Conservation (phyloP, 208 protist genomes). For the Spongospora subterranea region DNA sequence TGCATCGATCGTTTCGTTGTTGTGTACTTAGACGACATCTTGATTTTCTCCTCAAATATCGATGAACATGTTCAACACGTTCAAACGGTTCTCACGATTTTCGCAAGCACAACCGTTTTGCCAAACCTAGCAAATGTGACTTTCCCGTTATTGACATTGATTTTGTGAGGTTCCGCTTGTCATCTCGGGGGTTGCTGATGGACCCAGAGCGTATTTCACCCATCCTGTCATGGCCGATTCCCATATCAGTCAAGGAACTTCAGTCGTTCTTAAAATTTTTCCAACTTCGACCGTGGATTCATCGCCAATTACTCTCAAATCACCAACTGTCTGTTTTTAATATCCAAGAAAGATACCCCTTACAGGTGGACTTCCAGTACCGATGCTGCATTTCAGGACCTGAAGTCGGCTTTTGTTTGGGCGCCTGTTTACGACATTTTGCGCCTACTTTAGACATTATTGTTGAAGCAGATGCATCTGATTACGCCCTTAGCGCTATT, state of each 20-base stretch:
- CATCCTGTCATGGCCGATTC: background rate
- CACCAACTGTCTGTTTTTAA: background rate
- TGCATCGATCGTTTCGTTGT: background rate
- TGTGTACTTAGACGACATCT: slow-evolving; percentile 54
- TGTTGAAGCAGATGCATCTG: slow-evolving; percentile 39
- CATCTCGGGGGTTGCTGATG: background rate
- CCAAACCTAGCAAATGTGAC: slow-evolving; percentile 6
- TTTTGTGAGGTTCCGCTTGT: slow-evolving; percentile 33
- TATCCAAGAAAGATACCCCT: background rate
- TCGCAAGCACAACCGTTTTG: background rate
- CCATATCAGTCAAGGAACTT: background rate
- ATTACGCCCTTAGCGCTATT: slow-evolving; percentile 12
- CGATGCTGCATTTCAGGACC: background rate
- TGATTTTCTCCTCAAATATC: background rate
- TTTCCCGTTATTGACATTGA: background rate
- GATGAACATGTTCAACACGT: slow-evolving; percentile 2
- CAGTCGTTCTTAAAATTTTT: background rate
- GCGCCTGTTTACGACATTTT: slow-evolving; percentile 4
- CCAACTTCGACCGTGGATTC: slow-evolving; percentile 51
- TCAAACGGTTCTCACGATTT: background rate
- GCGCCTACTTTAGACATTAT: background rate
- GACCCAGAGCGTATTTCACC: background rate
- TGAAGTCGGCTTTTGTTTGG: background rate
- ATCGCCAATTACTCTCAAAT: slow-evolving; percentile 10
- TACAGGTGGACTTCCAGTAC: background rate